phyloP scores from a whole-genome alignment of 176 grass and related monocot genomes.

The Saccharum spontaneum region DNA sequence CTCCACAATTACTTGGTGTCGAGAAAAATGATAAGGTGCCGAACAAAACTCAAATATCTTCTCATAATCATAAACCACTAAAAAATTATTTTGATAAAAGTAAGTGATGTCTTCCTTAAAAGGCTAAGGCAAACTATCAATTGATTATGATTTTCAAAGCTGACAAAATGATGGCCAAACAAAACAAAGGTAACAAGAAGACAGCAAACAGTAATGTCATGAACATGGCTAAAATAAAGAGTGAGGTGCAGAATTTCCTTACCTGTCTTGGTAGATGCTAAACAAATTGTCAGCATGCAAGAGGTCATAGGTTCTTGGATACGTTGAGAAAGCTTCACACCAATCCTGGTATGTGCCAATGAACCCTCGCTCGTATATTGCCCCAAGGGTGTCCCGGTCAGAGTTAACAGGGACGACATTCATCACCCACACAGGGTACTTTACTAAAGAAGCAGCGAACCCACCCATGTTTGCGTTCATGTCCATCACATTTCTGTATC shows the following conservation, averaged over 20 bases:
- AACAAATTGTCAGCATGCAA: constrained; percentile 88
- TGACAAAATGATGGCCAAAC: background rate
- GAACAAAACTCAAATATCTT: background rate
- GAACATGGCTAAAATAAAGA: constrained; percentile 2
- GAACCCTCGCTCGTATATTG: constrained; percentile 84
- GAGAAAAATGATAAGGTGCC: background rate
- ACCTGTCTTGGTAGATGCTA: constrained; percentile 97
- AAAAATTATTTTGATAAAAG: background rate
- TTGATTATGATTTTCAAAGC: background rate
- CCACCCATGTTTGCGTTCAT: constrained; percentile 93
- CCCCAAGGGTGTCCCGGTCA: constrained; percentile 68
- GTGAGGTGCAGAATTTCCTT: background rate
- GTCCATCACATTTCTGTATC: constrained; percentile 95
- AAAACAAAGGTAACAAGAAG: background rate
- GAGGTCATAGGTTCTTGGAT: constrained; percentile 97
- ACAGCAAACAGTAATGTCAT: background rate
- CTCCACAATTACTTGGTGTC: background rate
- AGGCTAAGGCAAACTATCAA: background rate
- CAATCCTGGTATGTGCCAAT: constrained; percentile 97
- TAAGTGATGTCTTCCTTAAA: background rate
- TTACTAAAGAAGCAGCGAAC: constrained; percentile 66
- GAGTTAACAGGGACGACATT: constrained; percentile 75
- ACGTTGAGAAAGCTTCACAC: constrained; percentile 95
- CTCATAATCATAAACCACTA: background rate
- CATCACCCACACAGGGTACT: constrained; percentile 92